These are phyloP conservation scores for Naganishia cerealis DNA, from an alignment of 1,284 basidiomycete genomes.

Conservation along the genomic window DNA sequence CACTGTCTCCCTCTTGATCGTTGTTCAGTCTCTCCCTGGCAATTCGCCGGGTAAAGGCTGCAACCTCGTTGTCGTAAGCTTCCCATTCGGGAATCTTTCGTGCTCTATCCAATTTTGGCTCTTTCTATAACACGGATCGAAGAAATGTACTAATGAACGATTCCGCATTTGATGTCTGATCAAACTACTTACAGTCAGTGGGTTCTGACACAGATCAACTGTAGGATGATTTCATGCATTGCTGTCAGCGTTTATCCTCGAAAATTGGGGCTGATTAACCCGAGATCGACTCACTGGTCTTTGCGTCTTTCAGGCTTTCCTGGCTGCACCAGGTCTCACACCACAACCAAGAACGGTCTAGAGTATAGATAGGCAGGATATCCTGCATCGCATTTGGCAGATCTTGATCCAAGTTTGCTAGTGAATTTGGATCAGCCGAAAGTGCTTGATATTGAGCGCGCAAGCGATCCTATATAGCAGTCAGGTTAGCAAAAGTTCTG, in stretches of 20 bases:
- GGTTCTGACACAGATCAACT: conserved; percentile 92
- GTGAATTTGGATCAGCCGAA: conserved; percentile 86
- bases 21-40: not conserved
- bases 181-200: conserved; percentile 68
- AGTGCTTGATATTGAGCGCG: conserved; percentile 88
- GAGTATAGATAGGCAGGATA: conserved; percentile 81
- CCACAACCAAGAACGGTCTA: conserved; percentile 91
- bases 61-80: conserved; percentile 68
- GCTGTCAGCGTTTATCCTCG: not conserved
- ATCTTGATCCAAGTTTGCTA: conserved; percentile 96
- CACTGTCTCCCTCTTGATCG: conserved; percentile 2
- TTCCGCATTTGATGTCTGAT: not conserved
- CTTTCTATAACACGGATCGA: conserved; percentile 66
- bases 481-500: conserved; percentile 9
- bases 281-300: conserved; percentile 52
- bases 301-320: conserved; percentile 55
- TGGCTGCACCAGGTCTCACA: conserved; percentile 60
- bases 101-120: conserved; percentile 89
- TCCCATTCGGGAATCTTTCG: conserved; percentile 98
- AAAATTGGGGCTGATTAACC: not conserved
- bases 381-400: conserved; percentile 87
- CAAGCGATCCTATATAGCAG: conserved; percentile 69
- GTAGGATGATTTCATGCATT: conserved; percentile 51
- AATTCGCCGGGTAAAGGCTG: conserved; percentile 62
- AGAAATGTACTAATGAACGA: conserved; percentile 8